phyloP scores from a whole-genome alignment of 2,329 filamentous ascomycete species.

The Pseudonectria foliicola region DNA sequence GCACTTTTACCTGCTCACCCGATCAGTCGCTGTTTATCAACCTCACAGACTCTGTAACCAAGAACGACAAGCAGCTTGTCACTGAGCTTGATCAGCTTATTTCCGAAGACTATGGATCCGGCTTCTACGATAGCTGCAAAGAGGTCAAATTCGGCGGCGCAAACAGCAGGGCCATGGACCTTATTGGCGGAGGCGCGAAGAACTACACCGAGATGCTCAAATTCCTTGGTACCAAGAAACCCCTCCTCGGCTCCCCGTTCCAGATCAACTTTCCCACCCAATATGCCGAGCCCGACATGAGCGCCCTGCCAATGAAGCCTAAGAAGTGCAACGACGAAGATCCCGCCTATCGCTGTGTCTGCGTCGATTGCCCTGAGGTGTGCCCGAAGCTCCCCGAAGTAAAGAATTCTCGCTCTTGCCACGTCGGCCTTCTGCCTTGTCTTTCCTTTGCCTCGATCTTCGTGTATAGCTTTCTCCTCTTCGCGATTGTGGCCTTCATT shows the following conservation, averaged over 20 bases:
- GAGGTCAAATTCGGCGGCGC: conserved; percentile 97
- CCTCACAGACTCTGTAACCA: conserved; percentile 66
- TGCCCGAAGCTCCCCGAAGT: conserved; percentile 78
- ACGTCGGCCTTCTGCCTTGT: conserved; percentile 83
- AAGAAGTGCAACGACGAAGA: conserved; percentile 90
- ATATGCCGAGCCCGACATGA: conserved; percentile 62
- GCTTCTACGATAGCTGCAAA: conserved; percentile 96
- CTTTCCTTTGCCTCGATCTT: conserved; percentile 89
- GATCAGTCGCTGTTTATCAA: conserved; percentile 95
- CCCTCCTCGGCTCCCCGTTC: conserved; percentile 79
- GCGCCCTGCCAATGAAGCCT: conserved; percentile 60
- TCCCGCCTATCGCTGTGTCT: conserved; percentile 79
- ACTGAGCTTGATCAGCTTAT: conserved; percentile 87
- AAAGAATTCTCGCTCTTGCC: conserved; percentile 62
- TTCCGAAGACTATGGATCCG: conserved; percentile 72
- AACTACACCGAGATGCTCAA: conserved; percentile 82
- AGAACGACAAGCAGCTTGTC: conserved; percentile 56
- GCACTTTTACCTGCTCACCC: conserved; percentile 95
- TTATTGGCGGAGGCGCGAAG: conserved; percentile 92
- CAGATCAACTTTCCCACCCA: conserved; percentile 85
- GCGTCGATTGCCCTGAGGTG: conserved; percentile 81
- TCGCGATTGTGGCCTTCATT: conserved; percentile 57
- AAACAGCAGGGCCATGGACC: conserved; percentile 87
- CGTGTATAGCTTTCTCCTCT: conserved; percentile 69
- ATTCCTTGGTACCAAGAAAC: conserved; percentile 88